phyloP scores from a whole-genome alignment of 352 stramenopile species.

The Pythium pyrilobum region DNA sequence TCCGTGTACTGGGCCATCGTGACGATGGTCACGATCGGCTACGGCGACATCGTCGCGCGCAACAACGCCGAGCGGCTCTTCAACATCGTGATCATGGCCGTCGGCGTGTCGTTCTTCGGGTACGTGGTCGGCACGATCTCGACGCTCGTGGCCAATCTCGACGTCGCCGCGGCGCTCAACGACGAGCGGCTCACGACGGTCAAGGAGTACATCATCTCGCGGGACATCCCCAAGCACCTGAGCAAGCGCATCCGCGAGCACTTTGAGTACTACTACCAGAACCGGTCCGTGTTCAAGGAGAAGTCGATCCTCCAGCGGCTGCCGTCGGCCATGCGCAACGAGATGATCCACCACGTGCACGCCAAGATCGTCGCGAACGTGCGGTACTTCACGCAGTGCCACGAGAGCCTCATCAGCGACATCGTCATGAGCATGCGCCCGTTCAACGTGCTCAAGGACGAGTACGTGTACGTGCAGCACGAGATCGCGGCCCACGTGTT shows the following conservation, averaged over 20 bases:
- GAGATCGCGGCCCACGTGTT: constrained; percentile 84
- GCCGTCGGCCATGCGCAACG: constrained; percentile 68
- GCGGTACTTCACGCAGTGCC: constrained; percentile 67
- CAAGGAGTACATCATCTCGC: constrained; percentile 86
- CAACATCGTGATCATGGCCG: constrained; percentile 74
- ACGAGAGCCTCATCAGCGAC: constrained; percentile 77
- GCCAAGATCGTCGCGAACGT: constrained; percentile 63
- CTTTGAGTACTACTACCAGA: constrained; percentile 86
- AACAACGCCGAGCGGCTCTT: constrained; percentile 67
- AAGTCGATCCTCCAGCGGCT: constrained; percentile 57
- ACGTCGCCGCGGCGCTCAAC: constrained; percentile 65
- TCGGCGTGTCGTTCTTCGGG: constrained; percentile 82
- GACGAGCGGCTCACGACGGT: constrained; percentile 74
- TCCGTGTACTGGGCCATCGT: constrained; percentile 93
- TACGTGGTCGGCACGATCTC: constrained; percentile 86
- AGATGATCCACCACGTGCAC: constrained; percentile 81
- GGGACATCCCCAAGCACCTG: constrained; percentile 62
- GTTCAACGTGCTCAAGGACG: constrained; percentile 69
- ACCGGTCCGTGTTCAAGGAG: constrained; percentile 81
- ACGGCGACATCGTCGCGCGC: constrained; percentile 70
- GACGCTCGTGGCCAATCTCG: constrained; percentile 71
- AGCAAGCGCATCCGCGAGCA: constrained; percentile 69
- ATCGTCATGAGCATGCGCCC: constrained; percentile 80
- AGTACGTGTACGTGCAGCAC: constrained; percentile 76
- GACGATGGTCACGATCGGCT: constrained; percentile 88